phyloP scores from a whole-genome alignment of 1,284 basidiomycete species.

The Apiotrichum domesticum region DNA sequence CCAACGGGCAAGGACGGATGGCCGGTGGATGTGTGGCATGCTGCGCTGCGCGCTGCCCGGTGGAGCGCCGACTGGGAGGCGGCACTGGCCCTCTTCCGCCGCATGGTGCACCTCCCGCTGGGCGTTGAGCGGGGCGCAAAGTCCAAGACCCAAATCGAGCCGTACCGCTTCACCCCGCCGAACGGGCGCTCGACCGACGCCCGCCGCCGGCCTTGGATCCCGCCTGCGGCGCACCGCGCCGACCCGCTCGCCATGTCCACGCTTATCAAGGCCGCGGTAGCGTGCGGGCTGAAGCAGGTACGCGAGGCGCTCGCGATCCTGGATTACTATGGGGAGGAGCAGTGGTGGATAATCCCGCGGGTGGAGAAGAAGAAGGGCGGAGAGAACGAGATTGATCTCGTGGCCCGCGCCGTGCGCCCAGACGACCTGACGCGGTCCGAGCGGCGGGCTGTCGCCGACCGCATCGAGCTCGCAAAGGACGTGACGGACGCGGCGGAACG shows the following conservation, averaged over 20 bases:
- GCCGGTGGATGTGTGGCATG: constrained; percentile 22
- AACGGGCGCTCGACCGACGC: constrained; percentile 18
- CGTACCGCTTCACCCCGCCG: constrained; percentile 14
- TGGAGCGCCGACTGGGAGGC: constrained; percentile 33
- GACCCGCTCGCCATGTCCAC: constrained; percentile 20
- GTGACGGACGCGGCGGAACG: constrained; percentile 3
- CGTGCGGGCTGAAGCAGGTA: constrained; percentile 14
- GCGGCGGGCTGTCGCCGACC: neutral
- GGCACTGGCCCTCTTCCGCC: constrained; percentile 25
- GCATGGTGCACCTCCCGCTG: constrained; percentile 23
- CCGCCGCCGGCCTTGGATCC: constrained; percentile 15
- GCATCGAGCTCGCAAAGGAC: constrained; percentile 11
- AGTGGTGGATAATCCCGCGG: constrained; percentile 1
- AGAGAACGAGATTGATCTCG: neutral
- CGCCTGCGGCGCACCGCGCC: constrained; percentile 6
- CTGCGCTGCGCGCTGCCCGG: constrained; percentile 25
- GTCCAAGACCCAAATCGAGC: neutral
- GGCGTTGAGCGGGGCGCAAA: constrained; percentile 13
- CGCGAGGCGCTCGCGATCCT: constrained; percentile 18
- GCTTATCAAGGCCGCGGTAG: constrained; percentile 28
- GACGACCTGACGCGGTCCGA: too few relatives aligned
- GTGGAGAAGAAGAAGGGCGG: too few relatives aligned
- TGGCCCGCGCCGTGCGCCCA: neutral
- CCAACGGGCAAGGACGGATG: constrained; percentile 21
- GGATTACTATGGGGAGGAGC: constrained; percentile 7